Percentiles rank a stretch among this genome's conserved stretches.
Evolutionary conservation across 78 protist genomes (phyloP).

Genomic region (Salpingoeca rosetta): DNA sequence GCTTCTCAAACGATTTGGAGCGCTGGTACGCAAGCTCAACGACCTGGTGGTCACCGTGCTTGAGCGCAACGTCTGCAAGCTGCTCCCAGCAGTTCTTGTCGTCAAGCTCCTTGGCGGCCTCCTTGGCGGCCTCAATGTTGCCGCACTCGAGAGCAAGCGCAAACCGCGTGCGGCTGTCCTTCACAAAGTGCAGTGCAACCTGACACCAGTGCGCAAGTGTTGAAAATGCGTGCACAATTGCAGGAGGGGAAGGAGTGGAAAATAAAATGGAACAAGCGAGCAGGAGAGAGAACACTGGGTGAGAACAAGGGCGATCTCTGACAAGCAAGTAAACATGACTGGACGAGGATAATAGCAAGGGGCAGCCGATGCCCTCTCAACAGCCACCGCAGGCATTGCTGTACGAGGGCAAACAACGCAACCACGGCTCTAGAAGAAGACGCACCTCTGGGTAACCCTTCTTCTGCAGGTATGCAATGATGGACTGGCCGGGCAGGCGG

Average conservation of each 20-base stretch:
- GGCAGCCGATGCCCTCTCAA: no score
- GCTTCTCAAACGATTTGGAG: constrained; percentile 69
- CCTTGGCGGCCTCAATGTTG: constrained; percentile 81
- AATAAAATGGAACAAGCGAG: not conserved
- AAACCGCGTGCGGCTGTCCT: constrained; percentile 84
- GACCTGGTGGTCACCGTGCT: constrained; percentile 83
- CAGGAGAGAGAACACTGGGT: not conserved
- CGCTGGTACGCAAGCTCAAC: constrained; percentile 85
- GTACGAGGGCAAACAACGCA: no score
- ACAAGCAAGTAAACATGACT: no score
- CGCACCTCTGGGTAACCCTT: constrained; percentile 55
- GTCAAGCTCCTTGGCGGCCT: constrained; percentile 65
- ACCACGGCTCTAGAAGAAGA: no score
- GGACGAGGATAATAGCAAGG: no score
- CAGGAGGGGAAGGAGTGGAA: not conserved
- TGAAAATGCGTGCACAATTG: no score
- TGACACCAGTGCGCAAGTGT: constrained; percentile 56
- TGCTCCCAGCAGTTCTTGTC: constrained; percentile 75
- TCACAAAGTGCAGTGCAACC: constrained; percentile 92
- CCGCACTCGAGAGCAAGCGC: constrained; percentile 94
- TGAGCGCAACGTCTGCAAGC: constrained; percentile 77
- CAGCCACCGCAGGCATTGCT: no score
- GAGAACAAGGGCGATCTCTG: not conserved
- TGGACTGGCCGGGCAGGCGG: constrained; percentile 69
- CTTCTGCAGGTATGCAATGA: constrained; percentile 87